Conservation (phyloP, 768 basidiomycete genomes). For the Suillus weaverae region DNA sequence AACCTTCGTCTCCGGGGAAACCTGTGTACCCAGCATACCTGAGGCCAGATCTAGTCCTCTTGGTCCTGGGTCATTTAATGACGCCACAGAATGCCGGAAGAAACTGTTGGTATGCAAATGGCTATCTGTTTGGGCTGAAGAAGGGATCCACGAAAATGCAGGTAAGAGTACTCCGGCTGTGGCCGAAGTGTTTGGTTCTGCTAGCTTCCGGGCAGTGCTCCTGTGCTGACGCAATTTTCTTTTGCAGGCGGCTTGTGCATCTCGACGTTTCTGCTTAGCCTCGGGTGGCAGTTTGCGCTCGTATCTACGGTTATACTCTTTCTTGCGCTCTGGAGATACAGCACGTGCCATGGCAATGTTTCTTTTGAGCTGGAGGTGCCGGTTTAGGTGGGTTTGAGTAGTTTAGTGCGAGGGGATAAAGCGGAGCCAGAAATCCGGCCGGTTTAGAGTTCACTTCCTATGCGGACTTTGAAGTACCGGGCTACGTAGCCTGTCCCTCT, state of each 20-base stretch:
- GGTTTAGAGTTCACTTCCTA: not conserved
- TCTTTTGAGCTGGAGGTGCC: not conserved
- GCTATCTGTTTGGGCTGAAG: not conserved
- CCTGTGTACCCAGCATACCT: not conserved
- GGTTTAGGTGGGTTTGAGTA: not conserved
- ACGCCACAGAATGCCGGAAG: not conserved
- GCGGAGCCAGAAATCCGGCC: no score
- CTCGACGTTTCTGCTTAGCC: not conserved
- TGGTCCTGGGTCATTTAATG: not conserved
- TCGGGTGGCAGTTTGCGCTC: not conserved
- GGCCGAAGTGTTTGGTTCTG: not conserved
- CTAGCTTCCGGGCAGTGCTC: not conserved
- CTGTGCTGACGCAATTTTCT: not conserved
- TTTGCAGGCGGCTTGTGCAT: not conserved
- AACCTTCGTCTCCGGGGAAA: not conserved
- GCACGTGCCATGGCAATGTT: not conserved
- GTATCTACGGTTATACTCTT: not conserved
- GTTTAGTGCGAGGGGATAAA: not conserved
- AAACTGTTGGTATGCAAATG: not conserved
- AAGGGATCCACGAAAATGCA: not conserved
- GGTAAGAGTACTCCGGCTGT: not conserved
- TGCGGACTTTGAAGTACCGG: not conserved
- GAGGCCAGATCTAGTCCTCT: not conserved
- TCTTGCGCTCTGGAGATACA: not conserved
- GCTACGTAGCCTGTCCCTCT: no score